Base-by-base conservation (phyloP, 2,329 filamentous ascomycete species). In the Beauveria australis region DNA sequence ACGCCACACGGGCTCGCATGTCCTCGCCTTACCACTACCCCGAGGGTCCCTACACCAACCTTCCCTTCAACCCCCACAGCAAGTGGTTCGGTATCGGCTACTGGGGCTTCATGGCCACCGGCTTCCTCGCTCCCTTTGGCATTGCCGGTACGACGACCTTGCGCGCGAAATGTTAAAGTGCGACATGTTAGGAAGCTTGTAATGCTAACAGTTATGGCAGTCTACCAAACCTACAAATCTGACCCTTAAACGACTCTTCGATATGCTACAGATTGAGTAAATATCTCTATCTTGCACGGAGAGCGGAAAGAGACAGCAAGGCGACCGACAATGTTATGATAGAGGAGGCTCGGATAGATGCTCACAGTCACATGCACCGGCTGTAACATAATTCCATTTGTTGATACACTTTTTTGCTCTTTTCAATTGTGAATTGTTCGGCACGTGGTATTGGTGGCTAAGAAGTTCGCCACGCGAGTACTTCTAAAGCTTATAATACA, bases 1-100 rank as follows among this genome's bases (percentile, higher is more conserved):
- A 92, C 78, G 86, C 91, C 72, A 95, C 93, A 75, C 90, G 91
- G 73, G 79, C 89, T 74, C 91, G 90, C 76, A 80, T 96, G 75
- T 85, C 82, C 70, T 95, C 91, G 75, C 92, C 92, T 66, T 97
- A 96, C 88, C 94, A 99, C 84, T 99, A 99, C 82, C 89, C 93
- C 70, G 93, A 97, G 82, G 94, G 93, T 67, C 90, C 93, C 72
- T 89, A 91, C 78, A 88, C 84, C 82, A 97, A 97, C 85, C 79
- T 99, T 67, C 94, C 94, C 67, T 99, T 99, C 87, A 96, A 99
- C 84, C 89, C 94, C 68, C 83, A 91, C 80, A 93, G 87, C 74
- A 90, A 87, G 79, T 89, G 83, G 79, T 99, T 99, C 76, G 84
- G 80, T 67, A 64, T 91, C 69, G 83, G 88, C 78, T 99, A 89